Conservation (phyloP, 2,329 filamentous ascomycete genomes). For the Ceratocystis ficicola region DNA sequence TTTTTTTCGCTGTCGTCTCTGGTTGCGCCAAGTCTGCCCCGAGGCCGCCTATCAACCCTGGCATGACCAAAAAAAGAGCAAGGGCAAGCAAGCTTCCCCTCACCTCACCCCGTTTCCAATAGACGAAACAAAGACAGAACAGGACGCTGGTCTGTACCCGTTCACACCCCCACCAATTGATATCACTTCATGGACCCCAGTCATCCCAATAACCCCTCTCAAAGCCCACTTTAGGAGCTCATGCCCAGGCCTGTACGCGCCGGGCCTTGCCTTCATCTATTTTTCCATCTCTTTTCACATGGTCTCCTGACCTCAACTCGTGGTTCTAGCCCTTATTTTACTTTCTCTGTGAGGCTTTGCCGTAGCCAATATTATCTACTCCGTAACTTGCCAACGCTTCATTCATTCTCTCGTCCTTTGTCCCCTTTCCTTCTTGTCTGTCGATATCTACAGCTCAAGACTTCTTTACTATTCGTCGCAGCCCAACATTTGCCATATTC, state of each 20-base stretch:
- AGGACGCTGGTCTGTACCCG: background rate
- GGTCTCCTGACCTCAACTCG: background rate
- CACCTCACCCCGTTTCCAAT: background rate
- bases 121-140: too few relatives aligned
- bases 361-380: background rate
- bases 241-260: slow-evolving; percentile 5
- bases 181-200: background rate
- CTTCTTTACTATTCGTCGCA: background rate
- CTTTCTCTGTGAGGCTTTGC: background rate
- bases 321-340: background rate
- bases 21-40: background rate
- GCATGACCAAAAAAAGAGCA: background rate
- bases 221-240: slow-evolving; percentile 4
- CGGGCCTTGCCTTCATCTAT: background rate
- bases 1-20: background rate
- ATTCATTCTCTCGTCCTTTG: background rate
- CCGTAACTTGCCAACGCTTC: background rate
- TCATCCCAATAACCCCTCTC: slow-evolving; percentile 1
- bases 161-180: slow-evolving; percentile 5
- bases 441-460: background rate
- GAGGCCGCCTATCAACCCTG: background rate
- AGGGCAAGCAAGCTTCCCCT: background rate
- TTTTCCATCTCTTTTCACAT: background rate
- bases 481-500: background rate
- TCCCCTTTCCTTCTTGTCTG: background rate